Evolutionary conservation across 176 grass and related monocot genomes (phyloP), one percentile per base, ranked within the genome.

Genomic region (Hyparrhenia diplandra): DNA sequence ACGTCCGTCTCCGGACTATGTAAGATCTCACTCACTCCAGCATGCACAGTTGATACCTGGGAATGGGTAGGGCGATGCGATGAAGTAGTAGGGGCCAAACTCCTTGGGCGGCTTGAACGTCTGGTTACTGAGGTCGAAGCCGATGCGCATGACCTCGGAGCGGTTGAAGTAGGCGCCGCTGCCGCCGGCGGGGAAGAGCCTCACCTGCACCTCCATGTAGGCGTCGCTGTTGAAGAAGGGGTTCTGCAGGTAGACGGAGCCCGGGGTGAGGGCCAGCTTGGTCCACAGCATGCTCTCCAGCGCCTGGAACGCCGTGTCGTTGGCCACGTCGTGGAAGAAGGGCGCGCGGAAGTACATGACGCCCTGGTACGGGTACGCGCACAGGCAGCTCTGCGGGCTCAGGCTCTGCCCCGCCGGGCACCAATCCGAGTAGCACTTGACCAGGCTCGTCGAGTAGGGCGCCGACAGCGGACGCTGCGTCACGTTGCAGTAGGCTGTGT

Each of bases 71-170:
- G 82, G 85, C 7, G 47, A 80, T 4, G 90, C 92, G 65, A 85
- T 86, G 83, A 99, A 95, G 84, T 87, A 93, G 80, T 91, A 99
- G 0, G 96, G 88, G 0, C 96, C 96, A 36, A 99, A 99, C 30
- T 76, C 84, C 47, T 75, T 68, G 66, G 96, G 92, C 20, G 90
- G 96, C 71, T 93, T 93, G 86, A 86, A 95, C 14, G 69, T 99
- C 80, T 93, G 96, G 80, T 91, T 88, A 78, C 90, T 99, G 71
- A 99, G 87, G 86, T 88, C 84, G 82, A 91, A 99, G 27, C 92
- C 92, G 76, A 99, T 93, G 64, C 76, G 59, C 54, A 82, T 85
- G 69, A 99, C 88, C 78, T 95, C 90, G 9, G 88, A 83, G 36
- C 90, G 87, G 84, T 88, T 93, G 85, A 99, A 99, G 82, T 88